These are phyloP conservation scores for Backusella liffmaniae DNA, from an alignment of 192 early-diverging fungal genomes.

Conservation along the genomic window DNA sequence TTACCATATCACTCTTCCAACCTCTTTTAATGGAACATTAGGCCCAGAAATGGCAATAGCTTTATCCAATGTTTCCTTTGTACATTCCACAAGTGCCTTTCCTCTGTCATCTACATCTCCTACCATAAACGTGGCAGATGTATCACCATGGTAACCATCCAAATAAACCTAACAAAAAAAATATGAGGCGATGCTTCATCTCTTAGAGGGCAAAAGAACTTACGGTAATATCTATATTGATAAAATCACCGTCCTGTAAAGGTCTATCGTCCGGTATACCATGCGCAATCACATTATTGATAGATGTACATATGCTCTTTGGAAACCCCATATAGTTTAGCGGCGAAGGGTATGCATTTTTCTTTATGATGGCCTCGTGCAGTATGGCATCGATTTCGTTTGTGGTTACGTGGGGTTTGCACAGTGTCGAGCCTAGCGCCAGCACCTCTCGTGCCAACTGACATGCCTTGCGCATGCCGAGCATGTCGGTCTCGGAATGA, in stretches of 20 bases:
- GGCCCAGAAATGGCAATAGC: conserved; percentile 64
- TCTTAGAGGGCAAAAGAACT: not conserved
- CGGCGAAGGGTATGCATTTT: conserved; percentile 73
- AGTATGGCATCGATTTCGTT: conserved; percentile 47
- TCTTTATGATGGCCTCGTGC: conserved; percentile 52
- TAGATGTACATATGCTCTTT: conserved; percentile 72
- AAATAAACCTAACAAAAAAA: conserved; percentile 42
- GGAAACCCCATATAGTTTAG: conserved; percentile 78
- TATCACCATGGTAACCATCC: conserved; percentile 75
- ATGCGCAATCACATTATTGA: conserved; percentile 86
- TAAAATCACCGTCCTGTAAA: conserved; percentile 65
- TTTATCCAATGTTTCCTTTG: conserved; percentile 53
- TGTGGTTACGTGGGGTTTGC: conserved; percentile 49
- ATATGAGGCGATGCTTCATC: not conserved
- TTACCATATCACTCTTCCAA: conserved; percentile 64
- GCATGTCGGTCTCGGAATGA: conserved; percentile 35
- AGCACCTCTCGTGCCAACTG: conserved; percentile 59
- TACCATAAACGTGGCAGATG: conserved; percentile 63
- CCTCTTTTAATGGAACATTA: conserved; percentile 48
- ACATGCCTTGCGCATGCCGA: conserved; percentile 46
- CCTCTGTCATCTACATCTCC: conserved; percentile 63
- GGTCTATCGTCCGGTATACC: conserved; percentile 66
- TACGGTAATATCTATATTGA: conserved; percentile 78
- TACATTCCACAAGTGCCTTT: conserved; percentile 49
- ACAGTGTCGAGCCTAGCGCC: conserved; percentile 49